Evolutionary conservation across 2,329 filamentous ascomycete species (phyloP).

Genomic region (Monosporascus cannonballus): DNA sequence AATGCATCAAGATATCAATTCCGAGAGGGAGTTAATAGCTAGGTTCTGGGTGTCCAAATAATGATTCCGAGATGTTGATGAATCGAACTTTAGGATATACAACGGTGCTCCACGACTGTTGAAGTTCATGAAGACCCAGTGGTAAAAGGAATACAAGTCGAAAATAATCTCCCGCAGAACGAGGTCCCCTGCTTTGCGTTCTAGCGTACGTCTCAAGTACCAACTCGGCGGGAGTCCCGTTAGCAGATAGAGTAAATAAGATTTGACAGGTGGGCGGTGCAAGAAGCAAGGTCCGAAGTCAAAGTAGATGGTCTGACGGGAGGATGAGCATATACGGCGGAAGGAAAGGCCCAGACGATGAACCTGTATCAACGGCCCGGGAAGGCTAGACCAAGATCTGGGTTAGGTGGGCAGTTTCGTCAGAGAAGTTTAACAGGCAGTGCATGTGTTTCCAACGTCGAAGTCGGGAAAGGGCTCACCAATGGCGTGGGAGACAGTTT

Average conservation of each 20-base stretch:
- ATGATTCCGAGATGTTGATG: no score
- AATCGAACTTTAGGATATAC: no score
- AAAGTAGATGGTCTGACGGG: constrained; percentile 7
- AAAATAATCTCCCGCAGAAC: no score
- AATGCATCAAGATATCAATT: no score
- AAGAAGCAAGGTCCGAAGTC: neutral
- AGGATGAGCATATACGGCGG: constrained; percentile 6
- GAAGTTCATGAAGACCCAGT: no score
- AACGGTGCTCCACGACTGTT: no score
- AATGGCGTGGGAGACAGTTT: constrained; percentile 28
- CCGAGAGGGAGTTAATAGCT: no score
- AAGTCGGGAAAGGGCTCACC: constrained; percentile 22
- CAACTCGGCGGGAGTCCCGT: no score
- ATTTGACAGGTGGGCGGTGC: neutral
- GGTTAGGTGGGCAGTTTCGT: constrained; percentile 15
- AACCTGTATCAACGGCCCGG: constrained; percentile 9
- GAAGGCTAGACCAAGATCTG: constrained; percentile 8
- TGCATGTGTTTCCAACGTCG: constrained; percentile 27
- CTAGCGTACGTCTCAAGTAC: no score
- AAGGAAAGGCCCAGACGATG: constrained; percentile 21
- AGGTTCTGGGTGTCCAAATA: no score
- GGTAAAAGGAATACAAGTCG: no score
- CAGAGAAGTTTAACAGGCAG: constrained; percentile 19
- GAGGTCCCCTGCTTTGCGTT: no score
- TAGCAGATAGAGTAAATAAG: neutral